Evolutionary conservation across 1,284 basidiomycete species (phyloP).

Genomic region (Sporisorium scitamineum): DNA sequence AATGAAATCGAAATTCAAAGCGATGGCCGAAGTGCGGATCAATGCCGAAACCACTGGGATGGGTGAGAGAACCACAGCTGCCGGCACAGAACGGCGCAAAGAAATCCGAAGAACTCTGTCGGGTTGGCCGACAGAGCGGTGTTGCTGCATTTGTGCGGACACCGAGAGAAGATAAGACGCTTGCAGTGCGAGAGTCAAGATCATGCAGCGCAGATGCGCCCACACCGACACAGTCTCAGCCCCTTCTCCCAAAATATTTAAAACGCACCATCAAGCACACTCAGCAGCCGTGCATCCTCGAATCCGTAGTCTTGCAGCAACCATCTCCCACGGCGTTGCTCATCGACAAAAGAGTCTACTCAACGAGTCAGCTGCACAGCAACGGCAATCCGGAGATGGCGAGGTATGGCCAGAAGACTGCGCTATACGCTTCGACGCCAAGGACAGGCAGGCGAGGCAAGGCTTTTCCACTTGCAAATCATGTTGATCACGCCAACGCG

Average conservation of each 20-base stretch:
- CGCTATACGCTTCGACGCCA: neutral
- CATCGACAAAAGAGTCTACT: neutral
- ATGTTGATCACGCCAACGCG: conserved; percentile 9
- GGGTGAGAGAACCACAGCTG: neutral
- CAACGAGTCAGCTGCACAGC: neutral
- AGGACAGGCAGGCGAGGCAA: neutral
- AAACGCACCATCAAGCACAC: neutral
- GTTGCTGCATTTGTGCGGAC: no score
- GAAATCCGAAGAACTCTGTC: conserved; percentile 9
- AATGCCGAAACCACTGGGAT: neutral
- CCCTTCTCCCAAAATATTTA: no score
- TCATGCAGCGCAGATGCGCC: no score
- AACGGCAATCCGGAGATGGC: no score
- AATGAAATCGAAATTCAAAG: conserved; percentile 1
- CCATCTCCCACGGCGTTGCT: no score
- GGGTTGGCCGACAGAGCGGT: no score
- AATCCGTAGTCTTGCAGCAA: no score
- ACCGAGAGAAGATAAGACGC: no score
- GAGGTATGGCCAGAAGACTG: neutral
- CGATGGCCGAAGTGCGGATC: conserved; percentile 2
- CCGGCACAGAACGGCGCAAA: conserved; percentile 1
- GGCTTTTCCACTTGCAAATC: neutral
- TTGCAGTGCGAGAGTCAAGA: no score
- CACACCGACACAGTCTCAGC: no score
- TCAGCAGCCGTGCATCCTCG: neutral